These are phyloP conservation scores for Lophium mytilinum DNA, from an alignment of 495 filamentous ascomycete species.

Conservation along the genomic window DNA sequence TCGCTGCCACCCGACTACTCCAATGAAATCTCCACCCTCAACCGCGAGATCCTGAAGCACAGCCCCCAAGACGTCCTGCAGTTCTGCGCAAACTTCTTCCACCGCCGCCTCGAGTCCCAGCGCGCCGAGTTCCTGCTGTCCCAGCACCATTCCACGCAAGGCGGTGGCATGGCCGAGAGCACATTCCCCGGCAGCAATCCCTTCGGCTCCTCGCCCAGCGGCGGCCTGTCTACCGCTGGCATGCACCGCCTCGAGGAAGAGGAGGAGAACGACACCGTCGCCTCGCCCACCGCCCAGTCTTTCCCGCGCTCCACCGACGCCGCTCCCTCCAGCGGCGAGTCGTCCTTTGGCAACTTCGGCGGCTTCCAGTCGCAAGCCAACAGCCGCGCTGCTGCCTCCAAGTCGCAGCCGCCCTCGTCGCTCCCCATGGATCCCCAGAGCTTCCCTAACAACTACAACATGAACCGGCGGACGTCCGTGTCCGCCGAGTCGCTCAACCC, in stretches of 20 bases:
- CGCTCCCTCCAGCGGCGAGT: conserved; percentile 11
- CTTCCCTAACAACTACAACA: conserved; percentile 88
- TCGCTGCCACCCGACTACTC: conserved; percentile 49
- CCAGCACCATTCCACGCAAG: conserved; percentile 34
- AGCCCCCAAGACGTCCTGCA: conserved; percentile 54
- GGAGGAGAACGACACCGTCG: conserved; percentile 51
- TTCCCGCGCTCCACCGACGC: conserved; percentile 35
- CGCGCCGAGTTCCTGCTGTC: conserved; percentile 45
- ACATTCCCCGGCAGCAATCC: conserved; percentile 53
- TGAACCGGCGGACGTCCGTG: conserved; percentile 88
- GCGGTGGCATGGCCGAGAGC: conserved; percentile 45
- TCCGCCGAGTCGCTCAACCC: conserved; percentile 95
- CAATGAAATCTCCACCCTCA: conserved; percentile 52
- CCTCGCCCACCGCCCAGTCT: conserved; percentile 50
- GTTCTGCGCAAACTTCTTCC: conserved; percentile 61
- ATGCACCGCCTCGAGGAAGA: conserved; percentile 53
- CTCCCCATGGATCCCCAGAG: conserved; percentile 44
- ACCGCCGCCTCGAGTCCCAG: conserved; percentile 51
- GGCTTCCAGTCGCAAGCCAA: conserved; percentile 21
- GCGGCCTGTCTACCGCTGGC: conserved; percentile 31
- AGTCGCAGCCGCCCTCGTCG: conserved; percentile 12
- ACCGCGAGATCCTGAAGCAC: conserved; percentile 44
- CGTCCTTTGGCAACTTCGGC: conserved; percentile 33
- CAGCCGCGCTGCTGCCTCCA: background rate
- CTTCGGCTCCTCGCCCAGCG: conserved; percentile 37